Percentiles rank a stretch among this genome's conserved stretches.
Evolutionary conservation across 2,329 filamentous ascomycete genomes (phyloP).

Genomic region (Fusarium multiceps): DNA sequence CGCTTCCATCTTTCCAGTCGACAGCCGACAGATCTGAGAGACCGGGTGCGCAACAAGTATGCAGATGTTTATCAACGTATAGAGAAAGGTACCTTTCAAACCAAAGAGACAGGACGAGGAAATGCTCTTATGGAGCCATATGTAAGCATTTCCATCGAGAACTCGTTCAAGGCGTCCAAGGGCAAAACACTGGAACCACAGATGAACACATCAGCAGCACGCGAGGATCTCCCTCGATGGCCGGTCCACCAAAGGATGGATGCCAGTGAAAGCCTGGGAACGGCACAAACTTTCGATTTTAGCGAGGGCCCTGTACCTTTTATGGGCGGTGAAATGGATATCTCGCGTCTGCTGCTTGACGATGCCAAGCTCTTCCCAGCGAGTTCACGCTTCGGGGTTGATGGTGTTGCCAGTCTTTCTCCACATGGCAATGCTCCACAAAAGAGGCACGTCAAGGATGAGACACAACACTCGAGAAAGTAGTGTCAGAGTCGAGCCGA

Average conservation of each 20-base stretch:
- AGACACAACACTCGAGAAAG: slow-evolving; percentile 27
- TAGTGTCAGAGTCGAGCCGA: slow-evolving; percentile 9
- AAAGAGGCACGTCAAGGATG: slow-evolving; percentile 32
- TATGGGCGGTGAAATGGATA: slow-evolving; percentile 69
- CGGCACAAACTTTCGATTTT: slow-evolving; percentile 56
- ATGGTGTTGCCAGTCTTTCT: slow-evolving; percentile 42
- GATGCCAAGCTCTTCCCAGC: slow-evolving; percentile 54
- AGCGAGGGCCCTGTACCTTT: slow-evolving; percentile 54
- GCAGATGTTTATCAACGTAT: slow-evolving; percentile 67
- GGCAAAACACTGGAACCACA: slow-evolving; percentile 54
- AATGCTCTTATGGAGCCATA: slow-evolving; percentile 63
- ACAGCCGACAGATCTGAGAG: slow-evolving; percentile 71
- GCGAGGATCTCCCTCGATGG: slow-evolving; percentile 62
- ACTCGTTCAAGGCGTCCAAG: slow-evolving; percentile 56
- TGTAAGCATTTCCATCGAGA: slow-evolving; percentile 62
- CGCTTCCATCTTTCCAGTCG: slow-evolving; percentile 67
- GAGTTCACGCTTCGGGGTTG: slow-evolving; percentile 43
- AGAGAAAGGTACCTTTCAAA: slow-evolving; percentile 64
- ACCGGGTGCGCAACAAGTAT: slow-evolving; percentile 73
- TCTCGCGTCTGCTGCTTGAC: slow-evolving; percentile 69
- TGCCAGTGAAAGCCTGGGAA: slow-evolving; percentile 42
- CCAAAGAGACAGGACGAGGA: slow-evolving; percentile 55
- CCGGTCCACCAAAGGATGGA: slow-evolving; percentile 51
- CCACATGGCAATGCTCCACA: slow-evolving; percentile 34
- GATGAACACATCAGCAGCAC: slow-evolving; percentile 55